phyloP scores from a whole-genome alignment of 208 protist genomes.

The Acanthamoeba rhysodes region DNA sequence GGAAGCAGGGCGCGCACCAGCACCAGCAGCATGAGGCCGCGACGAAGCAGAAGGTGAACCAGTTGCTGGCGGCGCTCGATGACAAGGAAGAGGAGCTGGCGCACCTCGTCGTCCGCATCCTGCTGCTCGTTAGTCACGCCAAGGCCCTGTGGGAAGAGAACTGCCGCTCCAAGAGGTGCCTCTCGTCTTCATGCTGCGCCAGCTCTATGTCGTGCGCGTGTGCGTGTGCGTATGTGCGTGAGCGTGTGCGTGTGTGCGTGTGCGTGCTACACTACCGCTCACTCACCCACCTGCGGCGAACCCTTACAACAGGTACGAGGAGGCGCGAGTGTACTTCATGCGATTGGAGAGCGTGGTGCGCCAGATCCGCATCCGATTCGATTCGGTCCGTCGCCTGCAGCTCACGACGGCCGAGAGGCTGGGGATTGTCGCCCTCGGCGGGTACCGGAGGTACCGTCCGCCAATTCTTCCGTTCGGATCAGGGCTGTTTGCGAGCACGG shows the following conservation, averaged over 20 bases:
- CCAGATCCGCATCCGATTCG: constrained; percentile 31
- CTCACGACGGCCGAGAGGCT: background rate
- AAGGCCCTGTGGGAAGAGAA: constrained; percentile 67
- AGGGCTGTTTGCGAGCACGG: background rate
- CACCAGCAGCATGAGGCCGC: background rate
- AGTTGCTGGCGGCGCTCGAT: background rate
- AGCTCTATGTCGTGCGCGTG: no score
- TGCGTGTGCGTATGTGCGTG: background rate
- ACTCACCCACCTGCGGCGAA: no score
- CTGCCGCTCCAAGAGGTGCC: background rate
- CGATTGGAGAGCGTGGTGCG: constrained; percentile 13
- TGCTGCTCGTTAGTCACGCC: constrained; percentile 22
- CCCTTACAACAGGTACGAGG: background rate
- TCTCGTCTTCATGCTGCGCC: background rate
- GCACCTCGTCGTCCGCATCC: constrained; percentile 17
- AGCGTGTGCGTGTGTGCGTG: background rate
- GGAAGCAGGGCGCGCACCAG: background rate
- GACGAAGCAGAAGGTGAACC: constrained; percentile 6
- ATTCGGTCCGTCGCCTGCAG: constrained; percentile 8
- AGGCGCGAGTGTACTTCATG: constrained; percentile 15
- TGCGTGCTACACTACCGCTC: no score
- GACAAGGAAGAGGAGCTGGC: constrained; percentile 30
- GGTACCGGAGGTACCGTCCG: background rate
- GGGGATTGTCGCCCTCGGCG: constrained; percentile 33
- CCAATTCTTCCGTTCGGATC: background rate